Percentiles rank a stretch among this genome's conserved stretches.
These are phyloP conservation scores for Tetratostichococcus sp. DNA, from an alignment of 139 green algal genomes.

Conservation along the genomic window DNA sequence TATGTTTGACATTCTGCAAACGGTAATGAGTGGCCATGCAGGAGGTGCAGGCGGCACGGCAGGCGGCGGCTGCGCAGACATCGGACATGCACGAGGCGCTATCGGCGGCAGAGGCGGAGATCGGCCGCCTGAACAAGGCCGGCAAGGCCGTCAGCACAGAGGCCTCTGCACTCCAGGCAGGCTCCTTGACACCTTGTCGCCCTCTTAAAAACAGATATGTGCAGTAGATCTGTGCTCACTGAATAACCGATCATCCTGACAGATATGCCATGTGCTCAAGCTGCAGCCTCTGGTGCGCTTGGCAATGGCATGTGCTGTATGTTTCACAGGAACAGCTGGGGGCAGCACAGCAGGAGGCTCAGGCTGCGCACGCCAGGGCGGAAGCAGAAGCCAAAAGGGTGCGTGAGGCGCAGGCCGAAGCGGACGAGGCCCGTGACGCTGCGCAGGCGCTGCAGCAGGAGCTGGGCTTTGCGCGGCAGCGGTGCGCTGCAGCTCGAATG, in stretches of 20 bases:
- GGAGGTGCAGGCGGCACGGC: neutral
- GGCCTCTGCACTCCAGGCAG: neutral
- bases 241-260: no score
- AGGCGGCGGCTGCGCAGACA: neutral
- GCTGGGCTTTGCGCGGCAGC: neutral
- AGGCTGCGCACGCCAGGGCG: neutral
- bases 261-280: no score
- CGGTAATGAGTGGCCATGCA: neutral
- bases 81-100: neutral
- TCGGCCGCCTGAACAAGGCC: neutral
- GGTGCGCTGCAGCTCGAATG: neutral
- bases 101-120: neutral
- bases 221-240: no score
- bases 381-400: neutral
- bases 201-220: no score
- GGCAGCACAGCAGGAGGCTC: neutral
- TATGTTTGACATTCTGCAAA: no score
- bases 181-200: no score
- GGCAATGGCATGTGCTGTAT: no score
- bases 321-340: neutral
- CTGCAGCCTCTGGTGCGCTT: no score
- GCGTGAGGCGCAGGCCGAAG: neutral
- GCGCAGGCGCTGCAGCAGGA: neutral
- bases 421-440: neutral
- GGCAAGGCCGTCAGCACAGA: neutral